phyloP scores from a whole-genome alignment of 2,329 filamentous ascomycete species.

The Aspergillus ochraceus region DNA sequence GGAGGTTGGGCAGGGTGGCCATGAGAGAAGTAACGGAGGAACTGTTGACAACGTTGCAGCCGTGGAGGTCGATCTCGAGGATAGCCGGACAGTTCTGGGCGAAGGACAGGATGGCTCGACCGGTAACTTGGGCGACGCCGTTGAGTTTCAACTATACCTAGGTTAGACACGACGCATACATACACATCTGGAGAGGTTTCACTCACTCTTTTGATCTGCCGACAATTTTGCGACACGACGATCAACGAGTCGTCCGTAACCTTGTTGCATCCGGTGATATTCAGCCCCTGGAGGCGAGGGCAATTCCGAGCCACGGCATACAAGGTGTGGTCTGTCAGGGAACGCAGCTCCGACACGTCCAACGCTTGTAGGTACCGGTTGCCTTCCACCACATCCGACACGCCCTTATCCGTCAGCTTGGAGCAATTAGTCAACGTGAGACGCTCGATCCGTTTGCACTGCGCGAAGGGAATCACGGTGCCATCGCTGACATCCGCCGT shows the following conservation, averaged over 20 bases:
- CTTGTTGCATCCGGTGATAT: constrained; percentile 81
- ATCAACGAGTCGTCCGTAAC: constrained; percentile 86
- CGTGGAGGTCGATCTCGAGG: constrained; percentile 92
- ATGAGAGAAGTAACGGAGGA: constrained; percentile 80
- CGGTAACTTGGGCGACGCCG: constrained; percentile 80
- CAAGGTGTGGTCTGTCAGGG: constrained; percentile 81
- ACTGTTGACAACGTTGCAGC: constrained; percentile 78
- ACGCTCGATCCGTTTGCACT: constrained; percentile 88
- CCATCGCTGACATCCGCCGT: constrained; percentile 80
- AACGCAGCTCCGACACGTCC: constrained; percentile 79
- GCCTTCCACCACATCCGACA: constrained; percentile 75
- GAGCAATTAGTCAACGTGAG: constrained; percentile 89
- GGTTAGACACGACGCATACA: constrained; percentile 12
- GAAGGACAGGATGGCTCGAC: constrained; percentile 79
- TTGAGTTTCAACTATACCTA: constrained; percentile 80
- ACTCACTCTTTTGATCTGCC: constrained; percentile 79
- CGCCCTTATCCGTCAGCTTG: constrained; percentile 77
- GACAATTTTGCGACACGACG: constrained; percentile 76
- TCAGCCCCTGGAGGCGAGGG: constrained; percentile 82
- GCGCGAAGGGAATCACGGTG: constrained; percentile 75
- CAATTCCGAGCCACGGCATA: constrained; percentile 78
- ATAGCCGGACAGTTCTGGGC: constrained; percentile 87
- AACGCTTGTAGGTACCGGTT: constrained; percentile 82
- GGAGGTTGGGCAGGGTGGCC: constrained; percentile 74
- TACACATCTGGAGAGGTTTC: not conserved